phyloP scores from a whole-genome alignment of 352 stramenopile genomes.

The Globisporangium alternatum region DNA sequence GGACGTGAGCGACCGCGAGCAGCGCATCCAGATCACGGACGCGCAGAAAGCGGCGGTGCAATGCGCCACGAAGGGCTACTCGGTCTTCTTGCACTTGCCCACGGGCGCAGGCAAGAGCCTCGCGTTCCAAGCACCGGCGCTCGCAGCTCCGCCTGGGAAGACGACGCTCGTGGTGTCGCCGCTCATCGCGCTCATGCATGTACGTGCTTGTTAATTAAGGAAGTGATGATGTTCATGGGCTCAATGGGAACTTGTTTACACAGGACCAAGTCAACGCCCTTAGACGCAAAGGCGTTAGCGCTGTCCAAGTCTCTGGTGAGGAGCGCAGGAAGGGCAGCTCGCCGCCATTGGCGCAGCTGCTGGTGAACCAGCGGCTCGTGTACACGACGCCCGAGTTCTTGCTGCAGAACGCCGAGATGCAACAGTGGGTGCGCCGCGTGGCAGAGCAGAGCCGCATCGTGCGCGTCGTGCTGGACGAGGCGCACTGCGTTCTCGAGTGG shows the following conservation, averaged over 20 bases:
- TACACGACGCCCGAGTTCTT: constrained; percentile 85
- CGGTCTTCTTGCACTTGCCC: constrained; percentile 71
- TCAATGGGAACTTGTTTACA: not conserved
- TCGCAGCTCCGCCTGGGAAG: constrained; percentile 31
- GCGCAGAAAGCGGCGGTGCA: constrained; percentile 45
- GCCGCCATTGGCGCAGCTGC: constrained; percentile 29
- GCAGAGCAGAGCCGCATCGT: constrained; percentile 25
- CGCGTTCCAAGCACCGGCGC: constrained; percentile 70
- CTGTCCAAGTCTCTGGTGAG: constrained; percentile 41
- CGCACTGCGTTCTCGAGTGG: constrained; percentile 80
- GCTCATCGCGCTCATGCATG: constrained; percentile 73
- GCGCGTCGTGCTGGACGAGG: constrained; percentile 75
- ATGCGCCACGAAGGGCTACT: constrained; percentile 44
- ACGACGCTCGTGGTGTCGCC: constrained; percentile 73
- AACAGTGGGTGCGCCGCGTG: constrained; percentile 32
- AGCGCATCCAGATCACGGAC: constrained; percentile 29
- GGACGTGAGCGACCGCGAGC: constrained; percentile 19
- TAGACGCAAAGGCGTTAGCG: constrained; percentile 49
- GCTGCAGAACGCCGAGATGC: constrained; percentile 61
- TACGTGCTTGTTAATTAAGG: constrained; percentile 24
- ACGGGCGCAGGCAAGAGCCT: constrained; percentile 81
- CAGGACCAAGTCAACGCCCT: constrained; percentile 76
- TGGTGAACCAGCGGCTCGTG: constrained; percentile 48
- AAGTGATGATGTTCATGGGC: not conserved
- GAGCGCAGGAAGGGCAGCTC: constrained; percentile 18